phyloP scores from a whole-genome alignment of 257 asterid species.

The Fraxinus quadrangulata region DNA sequence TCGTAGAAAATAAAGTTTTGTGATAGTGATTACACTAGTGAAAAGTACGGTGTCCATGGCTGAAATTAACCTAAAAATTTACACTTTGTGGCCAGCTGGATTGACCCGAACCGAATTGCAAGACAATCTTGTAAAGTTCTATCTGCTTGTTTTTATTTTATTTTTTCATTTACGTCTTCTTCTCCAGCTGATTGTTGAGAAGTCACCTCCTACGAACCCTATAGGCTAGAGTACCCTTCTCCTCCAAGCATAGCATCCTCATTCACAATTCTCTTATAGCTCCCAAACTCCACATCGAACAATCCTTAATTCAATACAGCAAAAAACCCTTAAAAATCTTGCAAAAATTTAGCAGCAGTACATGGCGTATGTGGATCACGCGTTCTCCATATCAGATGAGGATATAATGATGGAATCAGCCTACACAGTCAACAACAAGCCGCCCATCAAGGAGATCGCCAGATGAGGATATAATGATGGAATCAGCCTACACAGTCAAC shows the following conservation, averaged over 20 bases:
- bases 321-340: neutral
- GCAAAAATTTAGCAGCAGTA: neutral
- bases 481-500: too few relatives aligned
- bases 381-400: conserved; percentile 96
- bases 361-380: conserved; percentile 98
- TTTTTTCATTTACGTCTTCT: too few relatives aligned
- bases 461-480: too few relatives aligned
- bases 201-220: neutral
- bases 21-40: too few relatives aligned
- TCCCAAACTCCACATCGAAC: neutral
- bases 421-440: conserved; percentile 68
- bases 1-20: too few relatives aligned
- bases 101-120: too few relatives aligned
- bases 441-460: conserved; percentile 94
- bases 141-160: too few relatives aligned
- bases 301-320: neutral
- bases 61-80: too few relatives aligned
- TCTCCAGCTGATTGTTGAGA: neutral
- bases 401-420: conserved; percentile 90
- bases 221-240: neutral
- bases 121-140: too few relatives aligned
- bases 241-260: conserved; percentile 8
- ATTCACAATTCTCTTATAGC: neutral
- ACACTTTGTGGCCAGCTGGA: too few relatives aligned
- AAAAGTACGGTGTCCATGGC: too few relatives aligned